Base-by-base conservation (phyloP, 768 basidiomycete species). In the Chalciporus sphaerocephalus region DNA sequence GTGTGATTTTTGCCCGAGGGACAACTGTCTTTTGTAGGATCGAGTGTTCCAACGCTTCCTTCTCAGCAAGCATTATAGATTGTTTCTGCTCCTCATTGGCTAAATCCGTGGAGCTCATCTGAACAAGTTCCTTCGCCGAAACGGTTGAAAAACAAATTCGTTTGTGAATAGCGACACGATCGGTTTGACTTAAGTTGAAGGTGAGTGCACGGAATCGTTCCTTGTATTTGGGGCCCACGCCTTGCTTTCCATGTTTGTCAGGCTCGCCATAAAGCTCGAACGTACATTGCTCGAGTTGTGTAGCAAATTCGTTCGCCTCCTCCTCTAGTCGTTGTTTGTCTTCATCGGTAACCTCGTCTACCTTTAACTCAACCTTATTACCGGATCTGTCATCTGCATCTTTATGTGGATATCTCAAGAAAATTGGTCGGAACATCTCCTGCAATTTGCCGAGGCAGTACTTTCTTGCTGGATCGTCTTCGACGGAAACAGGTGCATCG, bases 201-300 rank as follows among this genome's bases (percentile, higher is more conserved):
- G 80, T 81, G 40, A 93, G 75, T 76, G 85, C 93, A 48, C 92
- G 82, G 71, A 92, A 94, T 58, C 90, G 89, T 68, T 91, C 87
- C 73, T 92, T 92, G 70, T 92, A 92, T 58, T 88, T 92, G 36
- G 74, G 69, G 22, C 79, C 84, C 28, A 85, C 86, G 44, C 73
- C 65, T n/a, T 68, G 72, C 37, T 74, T 74, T 13, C 84, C 81
- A 47, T 68, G 62, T 65, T 85, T 89, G 68, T 92, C 92, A 16
- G 74, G 76, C 55, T 95, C 92, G 53, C 78, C 73, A 59, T 87
- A 88, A 33, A 77, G 76, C 35, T 87, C 85, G 62, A 80, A 92
- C 20, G 92, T 66, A 58, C 79, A 84, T 55, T 74, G 71, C 67
- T 95, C 92, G 54, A 94, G 77, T 42, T 84, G 81, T 41, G 70